Conservation (phyloP, 163 green algal genomes). For the Volvox carteri region DNA sequence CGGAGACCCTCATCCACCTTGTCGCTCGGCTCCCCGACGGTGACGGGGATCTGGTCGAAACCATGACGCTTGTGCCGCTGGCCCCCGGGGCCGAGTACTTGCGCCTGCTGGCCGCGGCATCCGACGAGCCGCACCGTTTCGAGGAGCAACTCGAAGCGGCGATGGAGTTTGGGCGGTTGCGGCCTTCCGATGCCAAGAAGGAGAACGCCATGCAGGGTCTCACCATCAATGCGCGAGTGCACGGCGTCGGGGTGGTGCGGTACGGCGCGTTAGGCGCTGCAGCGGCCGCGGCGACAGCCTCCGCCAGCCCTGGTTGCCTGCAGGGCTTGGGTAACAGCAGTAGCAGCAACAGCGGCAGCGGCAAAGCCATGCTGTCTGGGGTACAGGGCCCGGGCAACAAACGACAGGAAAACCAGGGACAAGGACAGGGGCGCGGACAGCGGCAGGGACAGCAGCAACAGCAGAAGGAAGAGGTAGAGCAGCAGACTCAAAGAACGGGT, state of each 20-base stretch:
- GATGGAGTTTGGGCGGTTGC: constrained; percentile 46
- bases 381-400: no score
- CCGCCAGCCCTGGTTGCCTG: background rate
- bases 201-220: constrained; percentile 60
- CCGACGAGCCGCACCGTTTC: background rate
- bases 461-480: background rate
- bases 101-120: constrained; percentile 16
- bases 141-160: constrained; percentile 55
- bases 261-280: background rate
- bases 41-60: constrained; percentile 32
- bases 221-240: constrained; percentile 62
- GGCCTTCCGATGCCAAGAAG: constrained; percentile 63
- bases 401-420: no score
- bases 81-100: constrained; percentile 45
- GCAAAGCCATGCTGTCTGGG: no score
- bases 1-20: constrained; percentile 31
- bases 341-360: background rate
- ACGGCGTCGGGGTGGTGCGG: constrained; percentile 34
- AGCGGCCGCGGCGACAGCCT: background rate
- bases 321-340: no score
- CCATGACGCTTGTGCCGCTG: constrained; percentile 20
- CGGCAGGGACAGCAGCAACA: background rate
- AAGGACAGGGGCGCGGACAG: no score
- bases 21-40: constrained; percentile 19
- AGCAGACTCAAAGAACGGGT: no score